Conservation (phyloP, 148 eudicot species). For the Camellia lanceoleosa region DNA sequence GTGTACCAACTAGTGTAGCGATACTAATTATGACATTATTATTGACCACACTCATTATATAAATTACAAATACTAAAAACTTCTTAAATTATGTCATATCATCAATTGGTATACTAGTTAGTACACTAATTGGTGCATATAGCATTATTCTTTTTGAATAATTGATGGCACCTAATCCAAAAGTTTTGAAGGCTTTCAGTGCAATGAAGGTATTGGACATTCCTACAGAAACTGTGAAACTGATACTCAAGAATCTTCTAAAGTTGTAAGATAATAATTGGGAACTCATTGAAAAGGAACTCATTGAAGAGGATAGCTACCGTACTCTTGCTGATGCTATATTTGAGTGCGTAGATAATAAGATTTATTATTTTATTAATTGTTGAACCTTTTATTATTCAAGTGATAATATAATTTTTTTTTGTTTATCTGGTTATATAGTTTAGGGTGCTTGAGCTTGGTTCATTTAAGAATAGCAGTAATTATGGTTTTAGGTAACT, state of each 20-base stretch:
- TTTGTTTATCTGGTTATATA: neutral
- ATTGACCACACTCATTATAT: no score
- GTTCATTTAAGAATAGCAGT: neutral
- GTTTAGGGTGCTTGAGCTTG: neutral
- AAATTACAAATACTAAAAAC: no score
- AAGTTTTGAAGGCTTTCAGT: slow-evolving; percentile 37
- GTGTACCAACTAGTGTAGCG: no score
- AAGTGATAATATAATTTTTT: neutral
- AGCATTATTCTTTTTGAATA: neutral
- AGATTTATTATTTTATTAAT: slow-evolving; percentile 28
- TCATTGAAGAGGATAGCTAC: slow-evolving; percentile 14
- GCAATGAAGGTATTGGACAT: slow-evolving; percentile 13
- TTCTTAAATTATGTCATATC: no score
- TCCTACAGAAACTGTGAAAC: slow-evolving; percentile 1
- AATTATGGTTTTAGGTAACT: no score
- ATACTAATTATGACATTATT: no score
- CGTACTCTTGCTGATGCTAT: slow-evolving; percentile 56
- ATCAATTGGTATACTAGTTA: no score
- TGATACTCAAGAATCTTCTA: slow-evolving; percentile 33
- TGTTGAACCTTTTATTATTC: neutral
- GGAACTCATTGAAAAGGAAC: slow-evolving; percentile 18
- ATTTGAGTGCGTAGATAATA: slow-evolving; percentile 42
- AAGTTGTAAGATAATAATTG: slow-evolving; percentile 51
- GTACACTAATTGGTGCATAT: no score
- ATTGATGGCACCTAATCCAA: slow-evolving; percentile 29